These are phyloP conservation scores for Hyphopichia burtonii DNA, from an alignment of 1,139 yeast genomes.

Conservation along the genomic window DNA sequence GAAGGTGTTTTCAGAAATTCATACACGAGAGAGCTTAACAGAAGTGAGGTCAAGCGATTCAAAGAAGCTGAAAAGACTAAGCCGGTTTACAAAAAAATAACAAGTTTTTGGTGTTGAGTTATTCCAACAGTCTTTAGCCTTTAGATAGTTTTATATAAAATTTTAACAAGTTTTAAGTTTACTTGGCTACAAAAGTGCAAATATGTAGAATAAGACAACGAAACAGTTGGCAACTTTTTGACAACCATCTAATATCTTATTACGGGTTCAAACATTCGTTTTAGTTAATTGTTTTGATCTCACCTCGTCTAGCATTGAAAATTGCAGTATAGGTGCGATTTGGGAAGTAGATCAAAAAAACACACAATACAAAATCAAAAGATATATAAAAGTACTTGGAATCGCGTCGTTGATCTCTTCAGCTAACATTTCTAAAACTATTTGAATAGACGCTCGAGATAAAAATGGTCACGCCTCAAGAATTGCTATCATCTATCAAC, in stretches of 20 bases:
- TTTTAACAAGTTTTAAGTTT: too few relatives aligned
- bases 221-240: too few relatives aligned
- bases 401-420: neutral
- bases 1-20: constrained; percentile 7
- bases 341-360: neutral
- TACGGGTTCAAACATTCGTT: neutral
- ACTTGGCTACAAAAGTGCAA: too few relatives aligned
- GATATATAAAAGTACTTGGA: neutral
- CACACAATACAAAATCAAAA: neutral
- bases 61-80: neutral
- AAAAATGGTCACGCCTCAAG: neutral
- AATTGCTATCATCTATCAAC: constrained; percentile 1
- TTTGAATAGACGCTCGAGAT: neutral
- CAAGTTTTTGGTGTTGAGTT: neutral
- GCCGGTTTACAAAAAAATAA: neutral
- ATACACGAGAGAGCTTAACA: constrained; percentile 2
- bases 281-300: neutral
- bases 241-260: too few relatives aligned
- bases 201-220: neutral
- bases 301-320: neutral
- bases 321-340: neutral
- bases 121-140: neutral
- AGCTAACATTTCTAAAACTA: neutral
- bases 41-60: constrained; percentile 1
- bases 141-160: too few relatives aligned